phyloP scores from a whole-genome alignment of 768 basidiomycete genomes.

The Tulasnella calospora region DNA sequence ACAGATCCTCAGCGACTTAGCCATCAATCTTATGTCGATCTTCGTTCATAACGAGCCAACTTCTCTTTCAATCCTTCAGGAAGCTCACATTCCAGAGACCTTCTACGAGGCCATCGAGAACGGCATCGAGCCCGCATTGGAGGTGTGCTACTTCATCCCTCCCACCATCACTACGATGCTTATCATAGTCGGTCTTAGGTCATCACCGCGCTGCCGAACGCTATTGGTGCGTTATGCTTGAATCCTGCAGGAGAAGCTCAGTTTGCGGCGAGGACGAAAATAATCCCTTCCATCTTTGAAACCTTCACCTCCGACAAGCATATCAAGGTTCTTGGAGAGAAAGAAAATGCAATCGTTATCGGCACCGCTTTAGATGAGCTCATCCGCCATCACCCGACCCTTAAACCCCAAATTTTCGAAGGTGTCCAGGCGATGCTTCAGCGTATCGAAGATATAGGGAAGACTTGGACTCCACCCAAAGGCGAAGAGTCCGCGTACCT shows the following conservation, averaged over 20 bases:
- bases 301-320: conserved; percentile 83
- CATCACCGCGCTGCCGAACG: conserved; percentile 88
- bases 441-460: conserved; percentile 71
- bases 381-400: conserved; percentile 86
- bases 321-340: conserved; percentile 79
- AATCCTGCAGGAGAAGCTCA: conserved; percentile 85
- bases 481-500: conserved; percentile 65
- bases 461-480: conserved; percentile 50
- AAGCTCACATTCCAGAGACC: conserved; percentile 78
- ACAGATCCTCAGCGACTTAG: conserved; percentile 39
- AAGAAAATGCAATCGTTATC: conserved; percentile 84
- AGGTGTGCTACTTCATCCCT: conserved; percentile 47
- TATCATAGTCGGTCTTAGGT: conserved; percentile 49
- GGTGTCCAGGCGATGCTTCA: conserved; percentile 64
- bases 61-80: conserved; percentile 86
- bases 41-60: conserved; percentile 99
- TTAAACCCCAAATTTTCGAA: conserved; percentile 76
- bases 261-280: conserved; percentile 65
- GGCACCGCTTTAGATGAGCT: conserved; percentile 93
- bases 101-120: conserved; percentile 83
- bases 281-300: conserved; percentile 79
- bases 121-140: conserved; percentile 80
- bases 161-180: background rate
- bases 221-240: conserved; percentile 91
- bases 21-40: conserved; percentile 91